Base-by-base conservation (phyloP, 805 yeast species). In the Sugiyamaella smithiae region DNA sequence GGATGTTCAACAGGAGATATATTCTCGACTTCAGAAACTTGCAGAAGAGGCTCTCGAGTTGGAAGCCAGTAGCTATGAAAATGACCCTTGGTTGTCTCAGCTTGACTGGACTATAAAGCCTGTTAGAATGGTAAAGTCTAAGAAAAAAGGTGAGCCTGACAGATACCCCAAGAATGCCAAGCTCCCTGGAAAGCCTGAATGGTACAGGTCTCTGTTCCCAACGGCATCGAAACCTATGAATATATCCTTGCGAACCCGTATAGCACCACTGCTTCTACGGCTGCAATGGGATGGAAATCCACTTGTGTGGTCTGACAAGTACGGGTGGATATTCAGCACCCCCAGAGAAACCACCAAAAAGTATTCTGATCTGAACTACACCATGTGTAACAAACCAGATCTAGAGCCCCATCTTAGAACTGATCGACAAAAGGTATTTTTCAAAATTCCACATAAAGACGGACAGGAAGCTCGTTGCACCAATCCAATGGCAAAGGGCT, bases 81-180 rank as follows among this genome's bases (percentile, higher is more conserved):
- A 73, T 6, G 97, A 91, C 61, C 96, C 95, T 0, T 95, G 99
- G 99, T 70, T 90, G 33, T 72, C 75, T 1, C 99, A 95, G 65
- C 70, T 93, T 49, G 88, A 93, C 64, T 93, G 99, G 99, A 76
- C 81, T 0, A 69, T 84, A 1, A 72, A 72, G 26, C 84, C 85
- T 1, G 63, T 75, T 0, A 75, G 80, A 45, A 54, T 80, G 36
- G 86, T 83, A 11, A 88, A 88, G 61, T 72, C 77, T 32, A 95
- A 93, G 1, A 68, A 67, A 2, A 86, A 88, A 1, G 75, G 70
- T 20, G 64, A 60, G 1, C 64, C 60, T 4, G 57, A 65, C 1
- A 51, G 65, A 11, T 60, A 57, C 4, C 60, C 58, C 25, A 85
- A 87, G 47, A 80, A 77, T 22, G 96, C 88, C 64, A 88, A 79